Base-by-base conservation (phyloP, 2,329 filamentous ascomycete genomes). In the Penicillium glabrum region DNA sequence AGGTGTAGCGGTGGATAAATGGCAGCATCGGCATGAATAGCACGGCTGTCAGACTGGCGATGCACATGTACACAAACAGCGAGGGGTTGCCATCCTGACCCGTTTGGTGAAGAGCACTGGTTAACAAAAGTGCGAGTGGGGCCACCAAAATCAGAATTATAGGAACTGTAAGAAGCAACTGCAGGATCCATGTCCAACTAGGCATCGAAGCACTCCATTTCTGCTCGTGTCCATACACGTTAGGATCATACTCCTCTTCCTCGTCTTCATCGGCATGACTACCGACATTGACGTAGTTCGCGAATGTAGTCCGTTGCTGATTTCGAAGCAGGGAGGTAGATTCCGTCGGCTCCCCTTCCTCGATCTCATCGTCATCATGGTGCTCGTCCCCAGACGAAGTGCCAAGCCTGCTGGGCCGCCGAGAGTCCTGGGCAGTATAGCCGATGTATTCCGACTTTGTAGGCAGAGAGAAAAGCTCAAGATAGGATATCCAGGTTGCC, bases 1-100 rank as follows among this genome's bases (percentile, higher is more conserved):
- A 89, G 1, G 88, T 91, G 61, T 95, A 86, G 44, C 93, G 88
- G 72, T 98, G 93, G 41, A 96, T 82, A 70, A 96, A 96, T 0
- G 95, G 95, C 0, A 87, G 83, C 3, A 91, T 73, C 0, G 95
- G 95, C 1, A 91, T 78, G 19, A 97, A 76, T 0, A 96, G 70
- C 1, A 96, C 70, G 1, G 91, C 83, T 13, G 87, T 86, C 60
- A 93, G 82, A 7, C 82, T 69, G 0, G 88, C 87, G 43, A 92
- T 82, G 35, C 85, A 73, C 14, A 96, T 70, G 71, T 96, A 92
- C 5, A 92, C 87, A 8, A 85, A 73, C 16, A 96, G 75, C 19
- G 88, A 79, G 35, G 85, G 83, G 60, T 86, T 90, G 2, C 95
- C 95, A 72, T 99, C 95, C 2, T 89, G 84, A 7, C 89, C 89